Evolutionary conservation across 2,329 filamentous ascomycete species (phyloP).

Genomic region (Colletotrichum sp.): DNA sequence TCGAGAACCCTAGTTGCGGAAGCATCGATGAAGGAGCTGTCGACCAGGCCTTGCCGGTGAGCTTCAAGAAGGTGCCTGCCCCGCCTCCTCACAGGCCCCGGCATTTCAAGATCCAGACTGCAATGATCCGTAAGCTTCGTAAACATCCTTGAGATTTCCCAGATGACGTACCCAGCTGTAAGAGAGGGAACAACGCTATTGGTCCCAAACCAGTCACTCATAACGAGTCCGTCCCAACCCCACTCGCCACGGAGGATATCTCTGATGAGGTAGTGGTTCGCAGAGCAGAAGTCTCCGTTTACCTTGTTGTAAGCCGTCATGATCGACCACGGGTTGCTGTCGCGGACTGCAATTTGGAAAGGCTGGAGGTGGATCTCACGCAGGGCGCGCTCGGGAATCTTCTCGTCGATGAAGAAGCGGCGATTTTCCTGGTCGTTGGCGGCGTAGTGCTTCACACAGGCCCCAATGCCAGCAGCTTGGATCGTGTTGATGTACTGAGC

Average conservation of each 20-base stretch:
- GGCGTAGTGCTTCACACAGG: background rate
- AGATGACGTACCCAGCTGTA: background rate
- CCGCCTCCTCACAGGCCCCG: background rate
- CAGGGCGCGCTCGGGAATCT: background rate
- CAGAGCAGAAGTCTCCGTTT: conserved; percentile 48
- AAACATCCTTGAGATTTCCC: background rate
- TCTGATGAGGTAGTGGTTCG: conserved; percentile 41
- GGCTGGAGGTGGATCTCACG: conserved; percentile 26
- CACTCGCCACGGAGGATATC: conserved; percentile 47
- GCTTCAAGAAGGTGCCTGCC: background rate
- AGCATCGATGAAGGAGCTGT: background rate
- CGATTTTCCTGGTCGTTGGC: background rate
- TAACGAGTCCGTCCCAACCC: conserved; percentile 48
- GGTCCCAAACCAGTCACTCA: conserved; percentile 51
- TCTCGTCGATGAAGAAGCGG: background rate
- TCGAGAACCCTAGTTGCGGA: background rate
- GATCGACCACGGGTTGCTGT: conserved; percentile 45
- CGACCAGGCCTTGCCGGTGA: background rate
- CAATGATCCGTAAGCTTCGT: background rate
- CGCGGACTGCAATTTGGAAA: conserved; percentile 48
- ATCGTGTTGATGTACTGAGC: conserved; percentile 50
- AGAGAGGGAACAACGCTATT: conserved; percentile 26
- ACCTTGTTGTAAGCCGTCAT: conserved; percentile 55
- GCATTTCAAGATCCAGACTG: background rate
- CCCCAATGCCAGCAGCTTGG: background rate